Percentiles rank a stretch among this genome's conserved stretches.
Evolutionary conservation across 208 protist genomes (phyloP).

Genomic region (Trichomonas vaginalis): DNA sequence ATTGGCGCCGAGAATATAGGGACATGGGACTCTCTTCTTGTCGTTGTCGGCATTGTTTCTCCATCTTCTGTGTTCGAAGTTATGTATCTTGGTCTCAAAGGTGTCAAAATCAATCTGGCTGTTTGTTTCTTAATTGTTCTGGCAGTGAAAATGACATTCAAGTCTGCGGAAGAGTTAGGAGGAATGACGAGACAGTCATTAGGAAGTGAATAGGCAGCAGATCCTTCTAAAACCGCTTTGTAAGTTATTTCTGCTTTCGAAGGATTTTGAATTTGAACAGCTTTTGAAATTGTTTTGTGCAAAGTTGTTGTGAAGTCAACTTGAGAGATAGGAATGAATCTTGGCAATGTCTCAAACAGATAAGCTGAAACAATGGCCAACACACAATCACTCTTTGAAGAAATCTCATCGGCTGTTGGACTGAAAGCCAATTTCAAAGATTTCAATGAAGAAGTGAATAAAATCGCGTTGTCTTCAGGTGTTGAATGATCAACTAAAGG

Average conservation of each 20-base stretch:
- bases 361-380: not conserved
- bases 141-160: not conserved
- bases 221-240: not conserved
- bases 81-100: not conserved
- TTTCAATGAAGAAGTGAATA: not conserved
- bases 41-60: not conserved
- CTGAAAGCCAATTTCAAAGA: not conserved
- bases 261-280: not conserved
- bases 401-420: not conserved
- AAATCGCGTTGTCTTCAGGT: not conserved
- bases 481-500: not conserved
- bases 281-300: not conserved
- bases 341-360: not conserved
- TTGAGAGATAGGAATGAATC: not conserved
- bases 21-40: not conserved
- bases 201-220: not conserved
- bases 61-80: not conserved
- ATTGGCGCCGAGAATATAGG: not conserved
- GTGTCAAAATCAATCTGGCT: not conserved
- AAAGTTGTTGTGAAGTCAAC: not conserved
- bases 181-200: not conserved
- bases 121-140: not conserved
- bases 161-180: not conserved
- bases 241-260: conserved; percentile 1
- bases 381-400: no score